Evolutionary conservation across 192 early-diverging fungal genomes (phyloP), one percentile per base, ranked within the genome.

Genomic region (Backusella morwellensis): DNA sequence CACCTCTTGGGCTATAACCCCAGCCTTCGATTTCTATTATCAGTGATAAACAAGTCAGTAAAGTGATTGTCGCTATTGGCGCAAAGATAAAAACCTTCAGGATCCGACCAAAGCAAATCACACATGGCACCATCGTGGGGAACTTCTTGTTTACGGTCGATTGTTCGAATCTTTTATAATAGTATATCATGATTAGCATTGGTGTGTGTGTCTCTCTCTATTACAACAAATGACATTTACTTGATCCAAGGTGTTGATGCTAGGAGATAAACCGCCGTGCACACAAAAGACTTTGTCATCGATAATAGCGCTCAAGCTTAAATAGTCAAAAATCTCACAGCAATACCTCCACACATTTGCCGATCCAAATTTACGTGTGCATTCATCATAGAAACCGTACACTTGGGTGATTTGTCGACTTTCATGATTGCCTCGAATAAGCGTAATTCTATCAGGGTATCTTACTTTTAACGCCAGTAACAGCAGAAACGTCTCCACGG

Each of bases 91-190:
- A 11, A 50, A 86, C 91, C 93, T 81, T 98, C 96, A 23, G 97
- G 97, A 82, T 99, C 97, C 29, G 97, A 98, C 97, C 97, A 99
- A 41, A 99, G 83, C 77, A 99, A 82, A 72, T 99, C 97, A 78
- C 97, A 98, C 95, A 99, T 97, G 21, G 97, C 94, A 38, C 97
- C 97, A 81, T 97, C 96, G 76, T 99, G 96, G 59, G 97, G 97
- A 15, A 99, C 96, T 88, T 99, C 97, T 82, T 97, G 95, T 83
- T 95, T 96, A 50, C 97, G 90, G 83, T 98, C 95, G 54, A 99
- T 91, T 11, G 93, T 93, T 35, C 96, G 91, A 52, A 99, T 97
- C 90, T 88, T 79, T 19, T 40, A 4, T 29, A 19, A 50, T n/a
- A 50, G 1, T 32, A 32, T 0, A 3, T 32, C 32, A n/a, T n/a